Evolutionary conservation across 805 yeast species (phyloP), one percentile per base, ranked within the genome.

Genomic region (Teunomyces aglyptinius): DNA sequence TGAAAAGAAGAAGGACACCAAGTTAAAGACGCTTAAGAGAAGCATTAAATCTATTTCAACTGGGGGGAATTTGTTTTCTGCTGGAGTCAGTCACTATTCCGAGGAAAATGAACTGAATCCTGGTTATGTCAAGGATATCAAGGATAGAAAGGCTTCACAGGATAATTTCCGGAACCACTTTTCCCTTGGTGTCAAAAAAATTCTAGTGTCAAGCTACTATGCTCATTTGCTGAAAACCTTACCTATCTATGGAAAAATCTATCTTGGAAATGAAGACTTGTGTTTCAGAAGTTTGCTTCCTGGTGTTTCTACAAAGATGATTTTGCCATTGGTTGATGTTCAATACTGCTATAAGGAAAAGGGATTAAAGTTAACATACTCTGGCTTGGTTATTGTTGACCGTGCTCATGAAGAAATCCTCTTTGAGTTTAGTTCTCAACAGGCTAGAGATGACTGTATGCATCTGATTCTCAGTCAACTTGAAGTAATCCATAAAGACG

Each of bases 241-340:
- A 15, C 96, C 96, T 1, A 70, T 83, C 1, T 90, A 88, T 64
- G 98, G 98, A 1, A 87, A 88, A 55, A 58, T 91, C 2, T 89
- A 89, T 61, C 55, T 92, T 10, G 88, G 96, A 0, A 70, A 76
- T 15, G 74, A 73, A 26, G 80, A 77, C 46, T 60, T 92, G n/a
- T 91, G 96, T 52, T 92, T 86, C 65, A 72, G 94, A 49, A 84
- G 96, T 31, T 69, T 89, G 31, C 58, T 89, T 3, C 95, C 95
- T 0, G 94, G 95, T 0, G 75, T 86, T 0, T 77, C 79, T 31
- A 86, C 96, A 1, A 80, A 80, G 47, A 88, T 92, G 96, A 80
- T 90, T 5, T 64, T 92, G 6, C 98, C 98, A 0, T 67, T 86
- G 33, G 57, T 59, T 4, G 95, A 89, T 56, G 69, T 92, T 22